Conservation (phyloP, 192 early-diverging fungal species). For the Linnemannia schmuckeri region DNA sequence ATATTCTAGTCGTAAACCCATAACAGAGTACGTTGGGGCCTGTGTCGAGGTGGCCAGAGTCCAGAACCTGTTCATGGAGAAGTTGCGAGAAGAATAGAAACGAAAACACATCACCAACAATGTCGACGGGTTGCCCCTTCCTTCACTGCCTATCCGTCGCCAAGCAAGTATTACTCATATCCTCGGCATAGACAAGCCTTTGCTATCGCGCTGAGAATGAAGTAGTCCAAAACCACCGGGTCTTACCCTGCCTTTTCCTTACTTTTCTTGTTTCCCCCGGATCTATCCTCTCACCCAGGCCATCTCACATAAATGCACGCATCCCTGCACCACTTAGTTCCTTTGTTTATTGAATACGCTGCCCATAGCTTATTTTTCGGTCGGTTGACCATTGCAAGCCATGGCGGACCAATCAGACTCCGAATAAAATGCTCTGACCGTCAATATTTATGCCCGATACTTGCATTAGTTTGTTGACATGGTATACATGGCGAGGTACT, state of each 20-base stretch:
- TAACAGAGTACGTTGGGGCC: constrained; percentile 17
- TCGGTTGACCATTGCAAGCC: constrained; percentile 5
- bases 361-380: background rate
- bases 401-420: background rate
- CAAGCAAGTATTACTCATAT: constrained; percentile 21
- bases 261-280: background rate
- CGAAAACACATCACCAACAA: constrained; percentile 27
- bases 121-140: constrained; percentile 19
- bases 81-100: constrained; percentile 15
- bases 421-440: background rate
- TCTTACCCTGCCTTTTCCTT: background rate
- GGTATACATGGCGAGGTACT: no score
- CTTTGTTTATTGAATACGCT: background rate
- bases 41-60: constrained; percentile 17
- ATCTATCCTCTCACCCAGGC: background rate
- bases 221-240: background rate
- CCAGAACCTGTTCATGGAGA: constrained; percentile 30
- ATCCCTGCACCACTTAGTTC: no score
- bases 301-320: background rate
- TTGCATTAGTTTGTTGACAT: background rate
- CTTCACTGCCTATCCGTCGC: constrained; percentile 11
- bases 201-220: constrained; percentile 9
- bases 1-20: constrained; percentile 5
- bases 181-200: constrained; percentile 13
- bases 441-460: background rate